Evolutionary conservation across 2,329 filamentous ascomycete genomes (phyloP).

Genomic region (Colletotrichum sp.): DNA sequence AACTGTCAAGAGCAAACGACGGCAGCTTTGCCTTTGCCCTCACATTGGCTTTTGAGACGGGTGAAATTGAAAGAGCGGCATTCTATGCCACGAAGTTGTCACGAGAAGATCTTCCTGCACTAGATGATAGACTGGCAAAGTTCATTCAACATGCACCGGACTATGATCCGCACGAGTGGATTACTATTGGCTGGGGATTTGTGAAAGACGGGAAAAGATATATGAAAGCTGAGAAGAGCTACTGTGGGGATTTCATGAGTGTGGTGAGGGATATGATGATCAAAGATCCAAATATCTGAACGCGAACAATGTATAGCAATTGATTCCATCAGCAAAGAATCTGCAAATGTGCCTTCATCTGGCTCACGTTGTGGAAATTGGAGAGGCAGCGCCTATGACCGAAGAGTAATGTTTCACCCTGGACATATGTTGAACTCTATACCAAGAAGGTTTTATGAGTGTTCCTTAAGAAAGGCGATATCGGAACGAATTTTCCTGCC

Average conservation of each 20-base stretch:
- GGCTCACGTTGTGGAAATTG: not conserved
- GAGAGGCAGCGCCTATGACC: not conserved
- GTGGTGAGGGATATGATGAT: not conserved
- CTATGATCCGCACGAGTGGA: not conserved
- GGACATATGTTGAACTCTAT: not conserved
- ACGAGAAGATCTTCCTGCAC: not conserved
- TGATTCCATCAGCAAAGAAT: accelerated
- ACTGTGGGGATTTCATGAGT: not conserved
- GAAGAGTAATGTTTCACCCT: not conserved
- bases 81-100: not conserved
- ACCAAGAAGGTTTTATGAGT: not conserved
- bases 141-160: not conserved
- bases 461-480: not conserved
- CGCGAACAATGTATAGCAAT: not conserved
- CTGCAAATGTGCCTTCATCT: not conserved
- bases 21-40: not conserved
- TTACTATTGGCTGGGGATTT: not conserved
- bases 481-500: accelerated
- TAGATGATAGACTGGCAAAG: not conserved
- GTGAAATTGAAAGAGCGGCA: not conserved
- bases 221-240: not conserved
- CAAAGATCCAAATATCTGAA: not conserved
- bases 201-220: not conserved
- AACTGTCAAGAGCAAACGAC: not conserved
- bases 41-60: not conserved